Percentiles rank a stretch among this genome's conserved stretches.
Evolutionary conservation across 2,329 filamentous ascomycete species (phyloP).

Genomic region (Fulvia fulva): DNA sequence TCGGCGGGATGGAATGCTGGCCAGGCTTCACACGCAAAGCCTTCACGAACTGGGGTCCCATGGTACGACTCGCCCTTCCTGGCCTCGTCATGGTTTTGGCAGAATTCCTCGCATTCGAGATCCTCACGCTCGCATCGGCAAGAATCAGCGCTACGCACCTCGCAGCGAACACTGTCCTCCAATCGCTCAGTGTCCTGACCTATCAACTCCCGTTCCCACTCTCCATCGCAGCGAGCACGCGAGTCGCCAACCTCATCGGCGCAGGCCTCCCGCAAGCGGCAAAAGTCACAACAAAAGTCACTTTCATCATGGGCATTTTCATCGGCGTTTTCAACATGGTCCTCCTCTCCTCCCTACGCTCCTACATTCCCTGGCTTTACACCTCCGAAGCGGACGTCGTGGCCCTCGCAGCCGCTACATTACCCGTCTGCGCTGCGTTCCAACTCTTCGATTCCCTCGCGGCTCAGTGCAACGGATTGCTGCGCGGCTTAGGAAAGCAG

Average conservation of each 20-base stretch:
- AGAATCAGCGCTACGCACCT: conserved; percentile 75
- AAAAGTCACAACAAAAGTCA: conserved; percentile 74
- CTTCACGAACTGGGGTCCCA: conserved; percentile 71
- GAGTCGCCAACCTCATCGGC: conserved; percentile 88
- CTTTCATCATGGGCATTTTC: conserved; percentile 60
- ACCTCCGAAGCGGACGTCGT: conserved; percentile 65
- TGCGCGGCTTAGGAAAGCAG: conserved; percentile 83
- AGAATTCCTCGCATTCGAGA: conserved; percentile 82
- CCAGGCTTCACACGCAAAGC: conserved; percentile 69
- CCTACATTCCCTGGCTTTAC: conserved; percentile 71
- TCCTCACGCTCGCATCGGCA: conserved; percentile 76
- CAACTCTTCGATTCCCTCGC: conserved; percentile 83
- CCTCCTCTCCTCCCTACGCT: conserved; percentile 64
- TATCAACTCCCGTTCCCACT: conserved; percentile 93
- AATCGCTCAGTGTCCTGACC: conserved; percentile 71
- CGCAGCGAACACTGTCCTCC: conserved; percentile 82
- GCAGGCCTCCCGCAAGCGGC: conserved; percentile 78
- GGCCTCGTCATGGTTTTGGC: conserved; percentile 93
- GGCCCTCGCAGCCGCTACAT: conserved; percentile 60
- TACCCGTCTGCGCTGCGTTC: conserved; percentile 82
- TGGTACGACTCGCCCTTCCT: conserved; percentile 82
- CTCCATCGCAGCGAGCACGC: conserved; percentile 80
- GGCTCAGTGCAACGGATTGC: conserved; percentile 74
- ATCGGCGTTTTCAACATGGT: conserved; percentile 78
- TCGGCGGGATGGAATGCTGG: conserved; percentile 74